phyloP scores from a whole-genome alignment of 495 filamentous ascomycete genomes.

The Penicillium argentinense region DNA sequence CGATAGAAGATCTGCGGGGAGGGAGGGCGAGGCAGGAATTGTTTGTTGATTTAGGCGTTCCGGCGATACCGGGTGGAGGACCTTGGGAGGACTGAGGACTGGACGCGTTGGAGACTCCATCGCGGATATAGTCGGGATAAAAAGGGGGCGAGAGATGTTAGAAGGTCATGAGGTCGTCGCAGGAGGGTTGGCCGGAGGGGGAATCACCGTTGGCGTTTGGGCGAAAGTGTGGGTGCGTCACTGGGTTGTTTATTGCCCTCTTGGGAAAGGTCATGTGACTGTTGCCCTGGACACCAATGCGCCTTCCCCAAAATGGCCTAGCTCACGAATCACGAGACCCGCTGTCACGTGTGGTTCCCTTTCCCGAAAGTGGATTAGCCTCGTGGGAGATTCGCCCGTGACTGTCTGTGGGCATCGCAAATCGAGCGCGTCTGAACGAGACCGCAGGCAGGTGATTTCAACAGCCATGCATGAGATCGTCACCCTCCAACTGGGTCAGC shows the following conservation, averaged over 20 bases:
- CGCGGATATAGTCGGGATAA: slow-evolving; percentile 18
- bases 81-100: slow-evolving; percentile 54
- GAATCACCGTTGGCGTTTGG: slow-evolving; percentile 25
- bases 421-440: too few relatives aligned
- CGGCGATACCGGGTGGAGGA: slow-evolving; percentile 71
- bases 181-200: slow-evolving; percentile 13
- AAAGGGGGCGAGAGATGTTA: slow-evolving; percentile 12
- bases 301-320: slow-evolving; percentile 9
- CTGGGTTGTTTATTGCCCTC: slow-evolving; percentile 39
- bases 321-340: slow-evolving; percentile 3
- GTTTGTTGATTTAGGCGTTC: slow-evolving; percentile 78
- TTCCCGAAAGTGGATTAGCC: slow-evolving; percentile 17
- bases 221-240: slow-evolving; percentile 37
- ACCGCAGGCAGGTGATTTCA: slow-evolving; percentile 1
- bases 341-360: slow-evolving; percentile 15
- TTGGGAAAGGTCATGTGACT: slow-evolving; percentile 32
- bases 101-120: slow-evolving; percentile 47
- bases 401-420: slow-evolving; percentile 24
- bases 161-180: slow-evolving; percentile 24
- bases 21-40: slow-evolving; percentile 51
- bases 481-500: slow-evolving; percentile 89
- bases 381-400: slow-evolving; percentile 1
- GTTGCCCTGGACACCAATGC: slow-evolving; percentile 36
- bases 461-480: slow-evolving; percentile 88
- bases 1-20: slow-evolving; percentile 45